Percentiles rank a stretch among this genome's conserved stretches.
phyloP scores from a whole-genome alignment of 192 early-diverging fungal species.

The Coemansia sp. region DNA sequence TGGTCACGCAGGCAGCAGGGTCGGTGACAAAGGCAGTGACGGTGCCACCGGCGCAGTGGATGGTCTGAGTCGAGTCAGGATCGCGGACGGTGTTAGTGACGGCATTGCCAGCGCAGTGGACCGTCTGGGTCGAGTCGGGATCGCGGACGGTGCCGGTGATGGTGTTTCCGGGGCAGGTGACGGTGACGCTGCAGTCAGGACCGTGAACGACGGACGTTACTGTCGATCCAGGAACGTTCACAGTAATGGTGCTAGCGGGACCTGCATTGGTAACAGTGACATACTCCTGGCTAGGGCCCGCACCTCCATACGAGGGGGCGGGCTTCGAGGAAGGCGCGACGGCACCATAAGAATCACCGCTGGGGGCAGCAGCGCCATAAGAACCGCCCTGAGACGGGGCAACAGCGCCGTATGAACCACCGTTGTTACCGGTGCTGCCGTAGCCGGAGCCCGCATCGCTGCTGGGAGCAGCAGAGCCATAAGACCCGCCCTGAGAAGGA shows the following conservation, averaged over 20 bases:
- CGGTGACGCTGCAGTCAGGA: conserved; percentile 19
- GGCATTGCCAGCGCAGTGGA: conserved; percentile 24
- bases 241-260: conserved; percentile 27
- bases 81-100: conserved; percentile 31
- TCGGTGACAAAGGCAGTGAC: conserved; percentile 33
- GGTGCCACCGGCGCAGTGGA: conserved; percentile 33
- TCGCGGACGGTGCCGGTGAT: conserved; percentile 31
- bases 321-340: conserved; percentile 12
- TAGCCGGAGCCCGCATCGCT: background rate
- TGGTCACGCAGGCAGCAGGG: conserved; percentile 27
- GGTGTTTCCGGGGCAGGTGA: conserved; percentile 26
- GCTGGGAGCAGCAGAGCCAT: background rate
- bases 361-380: conserved; percentile 1
- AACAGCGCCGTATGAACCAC: background rate
- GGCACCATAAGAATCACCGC: conserved; percentile 22
- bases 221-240: too few species aligned
- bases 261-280: conserved; percentile 25
- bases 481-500: background rate
- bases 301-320: conserved; percentile 20
- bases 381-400: background rate
- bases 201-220: too few species aligned
- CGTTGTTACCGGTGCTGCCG: background rate
- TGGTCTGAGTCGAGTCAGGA: conserved; percentile 30
- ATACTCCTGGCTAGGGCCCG: conserved; percentile 9
- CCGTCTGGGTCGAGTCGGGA: conserved; percentile 30